Evolutionary conservation across 2,329 filamentous ascomycete genomes (phyloP).

Genomic region (Phialophora expanda): DNA sequence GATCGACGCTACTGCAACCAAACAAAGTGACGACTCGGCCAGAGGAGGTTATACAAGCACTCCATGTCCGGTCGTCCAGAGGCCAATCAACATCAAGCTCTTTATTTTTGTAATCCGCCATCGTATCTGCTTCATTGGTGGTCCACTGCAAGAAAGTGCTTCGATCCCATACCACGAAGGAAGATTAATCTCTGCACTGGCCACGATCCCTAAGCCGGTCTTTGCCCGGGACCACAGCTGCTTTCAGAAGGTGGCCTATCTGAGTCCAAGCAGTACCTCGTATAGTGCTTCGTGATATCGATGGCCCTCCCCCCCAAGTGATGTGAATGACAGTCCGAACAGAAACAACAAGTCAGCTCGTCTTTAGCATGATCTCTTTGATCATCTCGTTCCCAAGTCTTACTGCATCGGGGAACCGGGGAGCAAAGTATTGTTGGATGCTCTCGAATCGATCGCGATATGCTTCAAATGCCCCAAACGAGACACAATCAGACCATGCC

Average conservation of each 20-base stretch:
- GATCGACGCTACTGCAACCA: neutral
- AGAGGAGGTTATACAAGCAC: neutral
- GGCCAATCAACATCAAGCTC: neutral
- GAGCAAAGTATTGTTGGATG: slow-evolving; percentile 90
- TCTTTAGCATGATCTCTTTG: slow-evolving; percentile 87
- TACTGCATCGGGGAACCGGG: slow-evolving; percentile 84
- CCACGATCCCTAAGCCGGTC: neutral
- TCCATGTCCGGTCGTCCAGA: neutral
- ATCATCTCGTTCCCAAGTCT: slow-evolving; percentile 96
- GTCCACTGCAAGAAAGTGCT: neutral
- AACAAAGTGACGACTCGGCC: neutral
- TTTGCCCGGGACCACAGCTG: neutral
- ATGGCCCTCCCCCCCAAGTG: neutral
- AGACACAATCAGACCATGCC: slow-evolving; percentile 95
- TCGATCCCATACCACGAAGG: neutral
- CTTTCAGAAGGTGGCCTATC: neutral
- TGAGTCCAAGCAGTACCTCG: neutral
- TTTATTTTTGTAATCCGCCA: slow-evolving; percentile 12
- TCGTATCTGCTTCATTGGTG: neutral
- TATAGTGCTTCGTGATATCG: neutral
- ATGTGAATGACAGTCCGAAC: neutral
- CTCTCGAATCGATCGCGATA: slow-evolving; percentile 90
- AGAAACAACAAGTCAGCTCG: slow-evolving; percentile 42
- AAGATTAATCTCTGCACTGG: neutral
- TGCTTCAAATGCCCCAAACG: slow-evolving; percentile 86